Evolutionary conservation across 805 yeast genomes (phyloP), one percentile per base, ranked within the genome.

Genomic region (Cyberlindnera maritima): DNA sequence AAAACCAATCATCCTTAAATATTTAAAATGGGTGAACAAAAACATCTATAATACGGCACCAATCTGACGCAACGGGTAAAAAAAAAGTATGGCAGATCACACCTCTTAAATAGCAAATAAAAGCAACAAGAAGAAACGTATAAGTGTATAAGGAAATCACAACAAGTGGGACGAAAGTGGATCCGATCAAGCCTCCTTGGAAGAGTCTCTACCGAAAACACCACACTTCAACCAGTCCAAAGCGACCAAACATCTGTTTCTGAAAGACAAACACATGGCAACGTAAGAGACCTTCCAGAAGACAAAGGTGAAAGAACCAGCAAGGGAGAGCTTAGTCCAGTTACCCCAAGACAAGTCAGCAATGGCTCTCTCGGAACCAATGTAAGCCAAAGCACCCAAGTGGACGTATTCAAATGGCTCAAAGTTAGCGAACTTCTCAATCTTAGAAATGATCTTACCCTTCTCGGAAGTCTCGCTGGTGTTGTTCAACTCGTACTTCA

Each of bases 251-350:
- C 89, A 72, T 76, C 88, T 92, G 75, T 88, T 91, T 74, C 90
- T 84, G 59, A 88, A 80, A 52, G 95, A 83, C 66, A 92, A 79
- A 68, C 92, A 83, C 97, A 92, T 91, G 65, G 88, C 81, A 55
- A 92, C 81, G 69, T 92, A 92, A 26, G 96, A 96, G 26, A 88
- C 79, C 72, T 95, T 85, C 98, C 98, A 91, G 79, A 91, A 87
- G 66, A 88, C 74, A 76, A 85, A 90, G 33, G 97, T 88, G 66
- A 88, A 71, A 43, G 85, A 76, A 62, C 97, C 97, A 53, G 95
- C 92, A 41, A 88, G 72, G 29, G 90, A 80, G 60, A 87, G 78
- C 62, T 85, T 84, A 48, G 85, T 81, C 83, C 89, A 85, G 61
- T 82, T 85, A 57, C 85, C 86, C 77, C 85, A 76, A 23, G 83